Base-by-base conservation (phyloP, 371 early-diverging fungal species). In the Circinella umbellata region DNA sequence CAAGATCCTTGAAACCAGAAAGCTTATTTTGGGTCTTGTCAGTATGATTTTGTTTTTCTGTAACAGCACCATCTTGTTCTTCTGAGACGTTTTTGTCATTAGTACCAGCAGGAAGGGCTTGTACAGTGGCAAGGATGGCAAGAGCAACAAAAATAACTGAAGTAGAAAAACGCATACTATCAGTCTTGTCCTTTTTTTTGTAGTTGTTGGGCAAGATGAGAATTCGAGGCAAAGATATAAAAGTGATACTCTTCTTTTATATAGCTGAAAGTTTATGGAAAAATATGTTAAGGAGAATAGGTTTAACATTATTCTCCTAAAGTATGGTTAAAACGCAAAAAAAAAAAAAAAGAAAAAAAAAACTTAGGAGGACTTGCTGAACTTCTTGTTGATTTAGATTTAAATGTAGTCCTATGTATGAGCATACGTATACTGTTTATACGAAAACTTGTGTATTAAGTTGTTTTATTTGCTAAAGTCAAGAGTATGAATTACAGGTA, bases 131-230 rank as follows among this genome's bases (percentile, higher is more conserved):
- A 18, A 57, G 35, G 27, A 57, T 9, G 7, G 57, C 34, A 27
- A 57, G 34, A 27, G 57, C n/a, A 57, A 27, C 57, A n/a, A 57
- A n/a, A 14, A 57, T 34, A 57, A 57, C n/a, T 27, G 57, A n/a
- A 57, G 57, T 57, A 57, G 57, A 10, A n/a, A 57, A 57, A 34
- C 57, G 57, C 57, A 57, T 57, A 7, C 27, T 34, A 57, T 17
- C 27, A 6, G 34, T 1, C 10, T 7, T 54, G 54, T 18, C 2
- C 11, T 42, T 42, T 42, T 39, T 42, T 6, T 42, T 42, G 6
- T 42, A 9, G 42, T 42, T 42, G 6, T 42, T 42, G 6, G 42
- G 27, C 27, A 27, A 54, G n/a, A 54, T 20, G 54, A 20, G 51
- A n/a, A 51, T 51, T n/a, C 8, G 15, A 17, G 51, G n/a, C 15